Conservation (phyloP, 441 rosid species). For the Eruca vesicaria region DNA sequence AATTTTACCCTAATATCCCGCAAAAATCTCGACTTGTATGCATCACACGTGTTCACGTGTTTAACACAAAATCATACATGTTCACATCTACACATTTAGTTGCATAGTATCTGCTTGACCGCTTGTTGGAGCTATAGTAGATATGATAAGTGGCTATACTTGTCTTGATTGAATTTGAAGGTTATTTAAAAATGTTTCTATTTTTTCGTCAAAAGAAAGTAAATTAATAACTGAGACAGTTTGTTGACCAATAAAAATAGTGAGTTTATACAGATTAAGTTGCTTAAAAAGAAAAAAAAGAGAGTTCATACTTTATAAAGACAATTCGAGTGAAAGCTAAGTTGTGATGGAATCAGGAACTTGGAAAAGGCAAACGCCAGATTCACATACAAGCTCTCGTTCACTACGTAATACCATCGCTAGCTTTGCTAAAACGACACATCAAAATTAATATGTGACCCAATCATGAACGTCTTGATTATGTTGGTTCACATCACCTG, state of each 20-base stretch:
- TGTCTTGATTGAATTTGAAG: background rate
- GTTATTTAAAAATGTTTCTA: background rate
- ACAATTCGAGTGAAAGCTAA: background rate
- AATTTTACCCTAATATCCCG: background rate
- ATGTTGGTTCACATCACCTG: background rate
- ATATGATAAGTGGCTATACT: background rate
- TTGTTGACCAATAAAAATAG: background rate
- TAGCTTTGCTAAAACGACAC: background rate
- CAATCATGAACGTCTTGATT: background rate
- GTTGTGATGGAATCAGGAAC: background rate
- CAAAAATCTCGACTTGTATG: background rate
- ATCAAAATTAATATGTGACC: background rate
- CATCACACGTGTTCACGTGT: constrained; percentile 1
- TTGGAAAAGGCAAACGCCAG: background rate
- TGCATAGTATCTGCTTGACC: background rate
- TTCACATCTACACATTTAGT: background rate
- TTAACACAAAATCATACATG: background rate
- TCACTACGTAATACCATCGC: background rate
- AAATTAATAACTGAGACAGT: background rate
- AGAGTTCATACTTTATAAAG: background rate
- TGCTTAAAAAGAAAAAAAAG: no score
- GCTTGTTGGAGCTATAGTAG: background rate
- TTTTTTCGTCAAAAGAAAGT: background rate
- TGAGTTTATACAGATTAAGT: no score
- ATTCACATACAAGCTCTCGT: background rate